These are phyloP conservation scores for Cercophora newfieldiana DNA, from an alignment of 495 filamentous ascomycete genomes.

Conservation along the genomic window DNA sequence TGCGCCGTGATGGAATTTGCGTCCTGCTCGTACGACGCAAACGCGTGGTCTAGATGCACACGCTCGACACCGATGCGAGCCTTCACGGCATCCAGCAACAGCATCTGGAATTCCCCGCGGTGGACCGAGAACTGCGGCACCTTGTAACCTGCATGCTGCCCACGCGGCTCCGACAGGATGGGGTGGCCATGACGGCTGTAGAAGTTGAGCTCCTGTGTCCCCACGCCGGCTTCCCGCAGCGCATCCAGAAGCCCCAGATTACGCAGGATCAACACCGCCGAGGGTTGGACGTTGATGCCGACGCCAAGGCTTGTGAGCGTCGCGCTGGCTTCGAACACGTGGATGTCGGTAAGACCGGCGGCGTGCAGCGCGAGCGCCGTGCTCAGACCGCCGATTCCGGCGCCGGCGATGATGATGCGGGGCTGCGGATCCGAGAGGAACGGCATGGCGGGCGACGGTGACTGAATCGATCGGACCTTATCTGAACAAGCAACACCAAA, in stretches of 20 bases:
- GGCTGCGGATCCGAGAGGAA: conserved; percentile 20
- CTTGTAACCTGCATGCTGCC: conserved; percentile 13
- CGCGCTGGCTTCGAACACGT: conserved; percentile 22
- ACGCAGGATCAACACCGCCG: conserved; percentile 22
- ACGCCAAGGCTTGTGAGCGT: conserved; percentile 19
- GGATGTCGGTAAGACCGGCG: conserved; percentile 21
- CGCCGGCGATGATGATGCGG: conserved; percentile 21
- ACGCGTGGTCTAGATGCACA: conserved; percentile 21
- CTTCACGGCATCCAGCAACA: conserved; percentile 16
- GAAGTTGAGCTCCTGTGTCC: conserved; percentile 21
- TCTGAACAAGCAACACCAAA: background rate
- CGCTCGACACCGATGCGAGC: conserved; percentile 10
- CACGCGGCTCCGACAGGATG: conserved; percentile 23
- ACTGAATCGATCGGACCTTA: background rate
- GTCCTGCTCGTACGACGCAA: conserved; percentile 15
- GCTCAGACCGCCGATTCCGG: conserved; percentile 22
- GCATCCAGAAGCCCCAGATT: conserved; percentile 19
- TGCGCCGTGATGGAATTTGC: conserved; percentile 13
- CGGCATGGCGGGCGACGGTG: conserved; percentile 13
- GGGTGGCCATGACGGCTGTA: conserved; percentile 21
- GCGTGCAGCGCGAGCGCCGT: conserved; percentile 21
- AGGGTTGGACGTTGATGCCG: conserved; percentile 21
- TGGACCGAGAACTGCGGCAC: conserved; percentile 23
- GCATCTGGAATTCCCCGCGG: conserved; percentile 23
- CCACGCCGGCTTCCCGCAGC: conserved; percentile 12